phyloP scores from a whole-genome alignment of 176 grass and related monocot species.

The Secale cereale region DNA sequence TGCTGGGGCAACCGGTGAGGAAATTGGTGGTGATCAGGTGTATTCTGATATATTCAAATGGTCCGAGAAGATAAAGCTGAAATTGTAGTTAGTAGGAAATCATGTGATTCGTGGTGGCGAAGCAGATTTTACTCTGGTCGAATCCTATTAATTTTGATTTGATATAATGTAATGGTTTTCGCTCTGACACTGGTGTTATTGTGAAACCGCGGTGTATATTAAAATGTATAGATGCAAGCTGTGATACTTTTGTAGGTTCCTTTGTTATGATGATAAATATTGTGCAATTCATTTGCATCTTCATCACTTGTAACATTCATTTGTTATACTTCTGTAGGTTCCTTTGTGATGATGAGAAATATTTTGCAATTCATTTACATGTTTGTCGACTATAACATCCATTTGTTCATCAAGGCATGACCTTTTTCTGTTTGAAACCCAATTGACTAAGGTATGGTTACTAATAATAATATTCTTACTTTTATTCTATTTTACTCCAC shows the following conservation, averaged over 20 bases:
- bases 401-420: neutral
- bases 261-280: neutral
- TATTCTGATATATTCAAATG: constrained; percentile 94
- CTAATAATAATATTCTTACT: neutral
- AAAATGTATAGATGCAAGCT: constrained; percentile 37
- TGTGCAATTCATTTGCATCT: neutral
- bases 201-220: constrained; percentile 33
- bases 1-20: constrained; percentile 77
- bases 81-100: constrained; percentile 40
- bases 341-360: neutral
- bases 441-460: neutral
- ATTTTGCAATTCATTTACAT: neutral
- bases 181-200: neutral
- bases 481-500: neutral
- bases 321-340: neutral
- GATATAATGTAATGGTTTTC: constrained; percentile 22
- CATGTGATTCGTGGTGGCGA: neutral
- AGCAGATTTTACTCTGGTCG: neutral
- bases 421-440: neutral
- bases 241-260: constrained; percentile 2
- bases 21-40: constrained; percentile 79
- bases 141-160: constrained; percentile 33
- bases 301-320: neutral
- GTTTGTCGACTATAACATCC: neutral
- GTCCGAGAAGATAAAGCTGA: constrained; percentile 81